Evolutionary conservation across 208 protist genomes (phyloP).

Genomic region (Vickermania spadyakhi): DNA sequence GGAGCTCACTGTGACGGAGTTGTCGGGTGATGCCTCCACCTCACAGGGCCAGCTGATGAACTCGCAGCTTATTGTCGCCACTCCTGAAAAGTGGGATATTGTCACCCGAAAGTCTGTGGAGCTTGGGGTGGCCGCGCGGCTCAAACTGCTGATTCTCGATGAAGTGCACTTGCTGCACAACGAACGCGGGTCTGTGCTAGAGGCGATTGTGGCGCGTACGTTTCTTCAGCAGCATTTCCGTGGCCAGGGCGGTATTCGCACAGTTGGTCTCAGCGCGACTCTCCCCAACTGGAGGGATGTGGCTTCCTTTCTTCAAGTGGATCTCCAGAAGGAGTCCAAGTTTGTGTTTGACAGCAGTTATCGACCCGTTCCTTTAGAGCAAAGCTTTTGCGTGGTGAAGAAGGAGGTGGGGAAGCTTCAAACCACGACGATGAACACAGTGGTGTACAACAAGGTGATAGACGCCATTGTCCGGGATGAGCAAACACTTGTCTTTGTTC

Average conservation of each 20-base stretch:
- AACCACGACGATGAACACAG: constrained; percentile 95
- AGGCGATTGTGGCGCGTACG: constrained; percentile 97
- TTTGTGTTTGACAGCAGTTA: constrained; percentile 94
- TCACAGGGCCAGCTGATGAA: constrained; percentile 95
- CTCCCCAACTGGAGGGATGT: constrained; percentile 99
- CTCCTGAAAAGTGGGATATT: constrained; percentile 99
- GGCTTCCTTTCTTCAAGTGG: constrained; percentile 96
- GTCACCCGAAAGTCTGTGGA: constrained; percentile 98
- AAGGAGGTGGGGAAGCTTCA: constrained; percentile 92
- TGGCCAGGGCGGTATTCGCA: constrained; percentile 82
- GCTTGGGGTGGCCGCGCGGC: constrained; percentile 77
- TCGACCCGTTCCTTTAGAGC: constrained; percentile 97
- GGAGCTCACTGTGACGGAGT: constrained; percentile 94
- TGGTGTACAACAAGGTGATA: constrained; percentile 97
- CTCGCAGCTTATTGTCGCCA: constrained; percentile 98
- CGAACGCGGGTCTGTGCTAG: constrained; percentile 97
- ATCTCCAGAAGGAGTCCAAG: constrained; percentile 78
- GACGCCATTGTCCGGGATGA: constrained; percentile 79
- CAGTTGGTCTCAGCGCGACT: constrained; percentile 99
- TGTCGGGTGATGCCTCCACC: constrained; percentile 97
- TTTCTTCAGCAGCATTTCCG: constrained; percentile 74
- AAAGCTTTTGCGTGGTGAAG: constrained; percentile 97
- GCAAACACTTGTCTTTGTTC: constrained; percentile 99
- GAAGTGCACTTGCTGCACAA: constrained; percentile 99
- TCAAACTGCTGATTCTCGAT: constrained; percentile 95